Evolutionary conservation across 2,329 filamentous ascomycete genomes (phyloP).

Genomic region (Exophiala calicioides): DNA sequence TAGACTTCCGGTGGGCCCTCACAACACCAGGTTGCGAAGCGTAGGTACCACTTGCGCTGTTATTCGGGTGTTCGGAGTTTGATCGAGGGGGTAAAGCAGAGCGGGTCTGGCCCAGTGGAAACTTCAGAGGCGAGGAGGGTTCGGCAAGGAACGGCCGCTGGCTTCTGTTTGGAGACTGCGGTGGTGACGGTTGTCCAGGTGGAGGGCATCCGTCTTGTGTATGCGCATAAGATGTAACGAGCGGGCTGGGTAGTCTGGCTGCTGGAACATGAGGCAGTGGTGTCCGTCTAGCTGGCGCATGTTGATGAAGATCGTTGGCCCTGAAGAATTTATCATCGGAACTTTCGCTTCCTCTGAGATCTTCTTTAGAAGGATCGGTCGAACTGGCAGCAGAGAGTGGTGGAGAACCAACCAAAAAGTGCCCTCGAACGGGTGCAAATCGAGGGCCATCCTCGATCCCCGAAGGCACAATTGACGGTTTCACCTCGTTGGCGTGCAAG

Average conservation of each 20-base stretch:
- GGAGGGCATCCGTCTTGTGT: neutral
- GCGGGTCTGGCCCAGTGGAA: neutral
- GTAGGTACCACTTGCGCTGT: constrained; percentile 2
- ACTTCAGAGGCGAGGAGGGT: constrained; percentile 17
- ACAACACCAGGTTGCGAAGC: neutral
- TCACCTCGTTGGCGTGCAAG: constrained; percentile 86
- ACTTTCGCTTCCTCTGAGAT: constrained; percentile 43
- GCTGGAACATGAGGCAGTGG: constrained; percentile 10
- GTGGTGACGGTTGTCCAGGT: constrained; percentile 6
- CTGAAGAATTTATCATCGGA: constrained; percentile 63
- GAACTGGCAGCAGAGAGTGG: constrained; percentile 1
- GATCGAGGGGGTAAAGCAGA: constrained; percentile 13
- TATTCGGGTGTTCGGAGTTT: constrained; percentile 18
- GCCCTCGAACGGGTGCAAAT: constrained; percentile 31
- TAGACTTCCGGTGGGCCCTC: constrained; percentile 24
- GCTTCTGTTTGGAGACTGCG: constrained; percentile 18
- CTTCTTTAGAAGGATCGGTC: neutral
- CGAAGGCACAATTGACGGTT: constrained; percentile 45
- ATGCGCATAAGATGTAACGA: constrained; percentile 5
- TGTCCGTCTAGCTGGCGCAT: constrained; percentile 27
- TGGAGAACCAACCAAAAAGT: constrained; percentile 32
- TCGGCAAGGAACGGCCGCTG: neutral
- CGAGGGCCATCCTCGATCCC: constrained; percentile 36
- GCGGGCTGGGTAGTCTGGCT: neutral
- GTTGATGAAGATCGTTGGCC: constrained; percentile 64